Conservation (phyloP, 148 eudicot genomes). For the Nepenthes gracilis region DNA sequence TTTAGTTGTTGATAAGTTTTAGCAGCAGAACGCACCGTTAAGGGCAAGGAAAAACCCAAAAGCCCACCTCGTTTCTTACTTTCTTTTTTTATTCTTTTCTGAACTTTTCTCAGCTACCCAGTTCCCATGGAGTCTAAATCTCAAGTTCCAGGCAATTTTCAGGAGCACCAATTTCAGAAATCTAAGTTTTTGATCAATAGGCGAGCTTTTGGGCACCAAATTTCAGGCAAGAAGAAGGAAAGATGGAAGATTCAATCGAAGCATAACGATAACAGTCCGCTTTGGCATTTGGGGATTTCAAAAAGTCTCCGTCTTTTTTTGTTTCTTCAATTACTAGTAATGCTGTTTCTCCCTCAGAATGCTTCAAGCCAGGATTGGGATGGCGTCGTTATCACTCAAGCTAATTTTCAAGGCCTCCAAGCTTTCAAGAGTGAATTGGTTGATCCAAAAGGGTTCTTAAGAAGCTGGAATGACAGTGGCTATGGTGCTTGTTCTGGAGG, state of each 20-base stretch:
- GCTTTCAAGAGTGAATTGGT: constrained; percentile 55
- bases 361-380: constrained; percentile 41
- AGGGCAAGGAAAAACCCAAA: neutral
- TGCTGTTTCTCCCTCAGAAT: constrained; percentile 12
- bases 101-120: no score
- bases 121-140: constrained; percentile 4
- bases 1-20: neutral
- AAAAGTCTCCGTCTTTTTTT: constrained; percentile 1
- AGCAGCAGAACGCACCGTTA: no score
- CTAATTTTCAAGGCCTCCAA: constrained; percentile 64
- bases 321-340: constrained; percentile 7
- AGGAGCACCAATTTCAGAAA: constrained; percentile 4
- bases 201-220: neutral
- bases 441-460: constrained; percentile 59
- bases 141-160: neutral
- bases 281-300: neutral
- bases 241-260: constrained; percentile 20
- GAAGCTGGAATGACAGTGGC: constrained; percentile 67
- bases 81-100: neutral
- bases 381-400: constrained; percentile 58
- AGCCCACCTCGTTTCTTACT: neutral
- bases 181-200: neutral
- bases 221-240: constrained; percentile 17
- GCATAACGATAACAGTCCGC: neutral
- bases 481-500: constrained; percentile 67